These are phyloP conservation scores for Vanderwaltozyma polyspora DNA, from an alignment of 805 yeast species.

Conservation along the genomic window DNA sequence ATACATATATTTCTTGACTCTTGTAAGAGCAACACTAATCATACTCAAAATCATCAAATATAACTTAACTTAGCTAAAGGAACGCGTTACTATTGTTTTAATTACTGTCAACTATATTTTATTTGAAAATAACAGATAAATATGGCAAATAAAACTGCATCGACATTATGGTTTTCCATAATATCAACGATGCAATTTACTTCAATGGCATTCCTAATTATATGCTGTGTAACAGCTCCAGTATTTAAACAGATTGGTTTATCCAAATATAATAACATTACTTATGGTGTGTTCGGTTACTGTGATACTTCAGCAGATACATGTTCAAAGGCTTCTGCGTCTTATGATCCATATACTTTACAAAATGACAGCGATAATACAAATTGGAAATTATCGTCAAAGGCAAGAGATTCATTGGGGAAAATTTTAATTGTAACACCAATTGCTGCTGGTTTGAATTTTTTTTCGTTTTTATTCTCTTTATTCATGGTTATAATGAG, in stretches of 20 bases:
- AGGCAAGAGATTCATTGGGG: constrained; percentile 41
- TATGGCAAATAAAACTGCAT: not conserved
- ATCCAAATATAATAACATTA: constrained; percentile 31
- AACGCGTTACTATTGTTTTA: too few relatives aligned
- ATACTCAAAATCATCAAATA: too few relatives aligned
- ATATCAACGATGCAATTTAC: constrained; percentile 38
- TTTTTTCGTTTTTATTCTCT: constrained; percentile 33
- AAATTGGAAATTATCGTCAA: constrained; percentile 34
- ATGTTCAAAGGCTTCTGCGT: constrained; percentile 38
- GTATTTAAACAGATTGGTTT: constrained; percentile 38
- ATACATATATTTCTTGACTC: too few relatives aligned
- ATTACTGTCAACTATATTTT: too few relatives aligned
- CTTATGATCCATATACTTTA: constrained; percentile 31
- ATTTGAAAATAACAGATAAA: too few relatives aligned
- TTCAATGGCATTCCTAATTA: constrained; percentile 50
- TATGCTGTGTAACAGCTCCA: constrained; percentile 55
- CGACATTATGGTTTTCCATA: constrained; percentile 18
- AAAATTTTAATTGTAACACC: constrained; percentile 51
- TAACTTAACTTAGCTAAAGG: too few relatives aligned
- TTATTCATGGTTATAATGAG: constrained; percentile 28
- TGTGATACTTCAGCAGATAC: constrained; percentile 29
- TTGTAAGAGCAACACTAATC: too few relatives aligned
- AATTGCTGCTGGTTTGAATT: constrained; percentile 52
- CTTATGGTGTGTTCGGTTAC: constrained; percentile 60
- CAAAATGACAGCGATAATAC: constrained; percentile 11